Percentiles rank a stretch among this genome's conserved stretches.
phyloP scores from a whole-genome alignment of 140 eudicot genomes.

The Anethum foeniculum region DNA sequence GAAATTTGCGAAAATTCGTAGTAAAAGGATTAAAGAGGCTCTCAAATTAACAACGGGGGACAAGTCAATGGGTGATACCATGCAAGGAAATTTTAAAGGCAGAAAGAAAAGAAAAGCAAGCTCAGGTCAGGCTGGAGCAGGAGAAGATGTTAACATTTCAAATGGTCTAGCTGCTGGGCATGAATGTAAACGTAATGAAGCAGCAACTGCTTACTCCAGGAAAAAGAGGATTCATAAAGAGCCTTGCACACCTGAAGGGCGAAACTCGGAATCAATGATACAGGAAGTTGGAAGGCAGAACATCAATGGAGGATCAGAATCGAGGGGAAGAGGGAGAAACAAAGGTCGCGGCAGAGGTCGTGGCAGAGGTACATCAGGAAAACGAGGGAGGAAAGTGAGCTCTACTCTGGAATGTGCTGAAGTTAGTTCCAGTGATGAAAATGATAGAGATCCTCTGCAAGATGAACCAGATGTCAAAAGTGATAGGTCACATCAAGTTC shows the following conservation, averaged over 20 bases:
- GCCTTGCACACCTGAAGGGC: constrained; percentile 9
- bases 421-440: constrained; percentile 37
- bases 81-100: constrained; percentile 22
- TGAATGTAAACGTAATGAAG: constrained; percentile 10
- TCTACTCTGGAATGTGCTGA: constrained; percentile 29
- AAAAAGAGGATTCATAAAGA: constrained; percentile 15
- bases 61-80: constrained; percentile 29
- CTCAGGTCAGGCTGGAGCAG: constrained; percentile 19
- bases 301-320: constrained; percentile 24
- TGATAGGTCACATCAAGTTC: constrained; percentile 25
- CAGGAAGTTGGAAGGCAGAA: constrained; percentile 18
- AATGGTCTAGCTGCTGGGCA: constrained; percentile 16
- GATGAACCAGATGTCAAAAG: constrained; percentile 25
- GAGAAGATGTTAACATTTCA: constrained; percentile 6
- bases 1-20: constrained; percentile 84
- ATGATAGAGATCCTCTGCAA: constrained; percentile 23
- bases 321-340: constrained; percentile 28
- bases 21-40: constrained; percentile 80
- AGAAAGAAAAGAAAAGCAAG: constrained; percentile 36
- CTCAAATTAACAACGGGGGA: constrained; percentile 59
- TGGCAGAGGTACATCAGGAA: constrained; percentile 30
- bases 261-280: not conserved
- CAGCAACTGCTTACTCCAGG: constrained; percentile 14
- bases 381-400: constrained; percentile 35
- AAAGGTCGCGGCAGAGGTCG: constrained; percentile 38